Evolutionary conservation across 768 basidiomycete species (phyloP), one percentile per base, ranked within the genome.

Genomic region (Sistotremastrum niveocremeum): DNA sequence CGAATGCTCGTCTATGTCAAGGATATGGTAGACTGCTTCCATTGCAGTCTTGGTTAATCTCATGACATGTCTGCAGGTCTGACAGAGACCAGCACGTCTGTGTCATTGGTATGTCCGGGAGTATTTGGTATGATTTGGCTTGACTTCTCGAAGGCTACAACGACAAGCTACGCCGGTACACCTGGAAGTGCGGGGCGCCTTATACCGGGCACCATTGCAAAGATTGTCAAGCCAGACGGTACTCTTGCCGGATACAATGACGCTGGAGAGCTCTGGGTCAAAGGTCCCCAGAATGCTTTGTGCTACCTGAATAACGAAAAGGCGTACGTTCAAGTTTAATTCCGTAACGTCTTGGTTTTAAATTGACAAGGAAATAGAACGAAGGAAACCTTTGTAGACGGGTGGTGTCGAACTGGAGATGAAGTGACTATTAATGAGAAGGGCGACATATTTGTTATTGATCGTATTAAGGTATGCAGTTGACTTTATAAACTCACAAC

Each of bases 371-470:
- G 20, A 20, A 1, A 20, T 20, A 20, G 20, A 20, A 20, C 20
- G 20, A 20, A 20, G 20, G 55, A 45, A 54, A 51, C 52, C 5
- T 42, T 7, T 37, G 6, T 20, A 5, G 38, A 5, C 36, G 79
- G 80, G 35, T 84, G 79, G 81, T 65, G 84, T 3, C 68, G 66
- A 44, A 84, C 82, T 0, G 83, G 81, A 1, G 81, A 83, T 52
- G 74, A 80, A 56, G 80, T 71, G 3, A 59, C 63, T 44, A 70
- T 83, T 42, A 65, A 69, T 44, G 57, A 67, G 53, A 69, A 77
- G 46, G 66, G 68, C 5, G 76, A 81, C 46, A 49, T 83, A 4
- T 75, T 74, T 54, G 68, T 83, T 38, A 57, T 79, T 8, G 81
- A 83, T 56, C 67, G 81, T 33, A 56, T 81, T 30, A 83, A 84